phyloP scores from a whole-genome alignment of 352 stramenopile species.

The Globisporangium iwayamae region DNA sequence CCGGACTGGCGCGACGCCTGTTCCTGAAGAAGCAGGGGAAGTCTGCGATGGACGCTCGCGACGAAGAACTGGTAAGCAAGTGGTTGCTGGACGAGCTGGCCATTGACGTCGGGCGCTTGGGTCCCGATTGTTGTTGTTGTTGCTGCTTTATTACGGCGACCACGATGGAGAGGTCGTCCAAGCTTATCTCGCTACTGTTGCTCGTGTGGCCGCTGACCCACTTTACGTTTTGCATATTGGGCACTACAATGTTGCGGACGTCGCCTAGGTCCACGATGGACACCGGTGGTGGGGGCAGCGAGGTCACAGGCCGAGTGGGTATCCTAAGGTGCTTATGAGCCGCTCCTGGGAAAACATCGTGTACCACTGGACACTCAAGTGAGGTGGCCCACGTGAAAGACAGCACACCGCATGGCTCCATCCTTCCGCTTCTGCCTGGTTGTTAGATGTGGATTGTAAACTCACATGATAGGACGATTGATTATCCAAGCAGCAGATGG shows the following conservation, averaged over 20 bases:
- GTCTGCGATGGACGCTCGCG: neutral
- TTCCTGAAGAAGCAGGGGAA: neutral
- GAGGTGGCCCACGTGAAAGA: neutral
- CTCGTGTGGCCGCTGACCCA: neutral
- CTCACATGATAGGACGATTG: no score
- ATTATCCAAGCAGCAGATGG: no score
- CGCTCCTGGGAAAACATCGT: neutral
- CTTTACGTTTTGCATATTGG: neutral
- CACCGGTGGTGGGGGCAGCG: neutral
- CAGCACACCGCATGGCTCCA: neutral
- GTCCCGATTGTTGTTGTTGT: no score
- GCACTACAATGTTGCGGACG: neutral
- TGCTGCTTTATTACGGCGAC: neutral
- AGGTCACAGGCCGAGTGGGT: neutral
- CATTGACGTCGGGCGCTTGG: neutral
- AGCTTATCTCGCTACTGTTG: neutral
- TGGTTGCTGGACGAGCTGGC: neutral
- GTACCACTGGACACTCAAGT: neutral
- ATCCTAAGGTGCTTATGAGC: neutral
- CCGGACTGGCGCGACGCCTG: neutral
- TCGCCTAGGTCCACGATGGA: neutral
- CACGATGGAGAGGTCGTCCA: neutral
- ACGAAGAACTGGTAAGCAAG: neutral
- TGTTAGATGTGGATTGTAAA: neutral
- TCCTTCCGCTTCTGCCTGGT: neutral